A percentile compares a stretch with the other conserved stretches of the same genome.
Conservation (phyloP, 2,329 filamentous ascomycete species). For the Thermomyces lanuginosus region DNA sequence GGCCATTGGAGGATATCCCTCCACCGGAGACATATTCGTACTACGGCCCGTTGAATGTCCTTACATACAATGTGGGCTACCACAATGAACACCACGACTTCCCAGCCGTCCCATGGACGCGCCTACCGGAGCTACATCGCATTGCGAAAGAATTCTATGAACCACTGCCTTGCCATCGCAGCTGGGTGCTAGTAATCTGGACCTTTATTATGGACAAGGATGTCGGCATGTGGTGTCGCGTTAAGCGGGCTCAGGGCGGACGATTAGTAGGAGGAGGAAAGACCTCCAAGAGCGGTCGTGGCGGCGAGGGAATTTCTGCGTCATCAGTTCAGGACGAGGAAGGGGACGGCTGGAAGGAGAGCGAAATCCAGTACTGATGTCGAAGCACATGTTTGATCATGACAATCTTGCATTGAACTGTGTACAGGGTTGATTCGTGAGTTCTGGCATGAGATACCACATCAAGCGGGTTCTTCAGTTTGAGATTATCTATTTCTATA, state of each 20-base stretch:
- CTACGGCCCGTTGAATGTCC: constrained; percentile 78
- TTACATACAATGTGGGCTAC: constrained; percentile 93
- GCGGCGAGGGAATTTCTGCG: constrained; percentile 29
- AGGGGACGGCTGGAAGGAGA: constrained; percentile 47
- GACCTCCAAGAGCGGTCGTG: constrained; percentile 14
- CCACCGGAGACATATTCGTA: constrained; percentile 94
- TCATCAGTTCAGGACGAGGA: constrained; percentile 28
- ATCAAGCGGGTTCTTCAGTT: too few relatives aligned
- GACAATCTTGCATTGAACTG: too few relatives aligned
- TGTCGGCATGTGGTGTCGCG: constrained; percentile 78
- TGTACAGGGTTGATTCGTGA: too few relatives aligned
- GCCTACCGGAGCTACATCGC: constrained; percentile 56
- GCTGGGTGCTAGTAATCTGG: constrained; percentile 89
- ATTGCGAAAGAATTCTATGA: constrained; percentile 87
- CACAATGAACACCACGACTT: constrained; percentile 99
- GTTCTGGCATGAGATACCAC: too few relatives aligned
- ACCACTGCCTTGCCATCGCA: constrained; percentile 68
- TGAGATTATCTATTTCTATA: too few relatives aligned
- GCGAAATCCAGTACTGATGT: constrained; percentile 48
- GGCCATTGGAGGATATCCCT: constrained; percentile 43
- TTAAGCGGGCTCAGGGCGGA: constrained; percentile 75
- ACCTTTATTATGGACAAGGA: constrained; percentile 84
- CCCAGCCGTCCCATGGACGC: constrained; percentile 88
- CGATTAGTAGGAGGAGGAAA: constrained; percentile 37
- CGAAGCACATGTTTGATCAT: too few relatives aligned